phyloP scores from a whole-genome alignment of 1,284 basidiomycete genomes.

The Leccinum angustisporum region DNA sequence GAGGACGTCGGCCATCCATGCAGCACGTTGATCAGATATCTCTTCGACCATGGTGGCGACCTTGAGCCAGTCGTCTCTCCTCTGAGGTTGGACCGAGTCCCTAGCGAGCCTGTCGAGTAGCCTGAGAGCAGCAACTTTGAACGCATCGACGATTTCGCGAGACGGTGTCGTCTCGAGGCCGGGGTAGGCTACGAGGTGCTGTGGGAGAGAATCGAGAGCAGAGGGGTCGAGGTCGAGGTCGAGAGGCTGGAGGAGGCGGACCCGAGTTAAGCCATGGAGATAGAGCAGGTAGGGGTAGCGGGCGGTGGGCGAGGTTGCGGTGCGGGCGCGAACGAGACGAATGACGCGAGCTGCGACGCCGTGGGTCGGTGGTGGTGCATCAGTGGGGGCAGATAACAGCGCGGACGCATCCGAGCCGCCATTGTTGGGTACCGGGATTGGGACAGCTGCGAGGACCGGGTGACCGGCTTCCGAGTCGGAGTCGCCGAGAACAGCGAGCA shows the following conservation, averaged over 20 bases:
- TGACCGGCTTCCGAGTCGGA: slow-evolving; percentile 57
- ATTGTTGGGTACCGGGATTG: slow-evolving; percentile 36
- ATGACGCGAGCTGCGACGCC: slow-evolving; percentile 59
- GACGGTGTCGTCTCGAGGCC: slow-evolving; percentile 46
- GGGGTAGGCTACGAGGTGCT: slow-evolving; percentile 52
- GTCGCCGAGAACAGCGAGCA: slow-evolving; percentile 60
- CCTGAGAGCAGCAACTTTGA: slow-evolving; percentile 63
- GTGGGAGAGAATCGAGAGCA: slow-evolving; percentile 32
- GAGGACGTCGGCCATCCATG: slow-evolving; percentile 75
- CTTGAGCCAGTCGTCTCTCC: slow-evolving; percentile 63
- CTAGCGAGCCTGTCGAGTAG: slow-evolving; percentile 65
- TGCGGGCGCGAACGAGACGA: slow-evolving; percentile 56
- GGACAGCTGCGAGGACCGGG: slow-evolving; percentile 65
- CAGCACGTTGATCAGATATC: slow-evolving; percentile 54
- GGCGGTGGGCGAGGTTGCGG: slow-evolving; percentile 31
- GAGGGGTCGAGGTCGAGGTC: slow-evolving; percentile 34
- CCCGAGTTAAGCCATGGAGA: slow-evolving; percentile 62
- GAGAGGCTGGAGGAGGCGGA: slow-evolving; percentile 42
- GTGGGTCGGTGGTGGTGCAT: slow-evolving; percentile 25
- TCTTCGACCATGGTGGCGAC: slow-evolving; percentile 66
- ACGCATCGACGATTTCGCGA: slow-evolving; percentile 55
- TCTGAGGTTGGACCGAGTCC: slow-evolving; percentile 54
- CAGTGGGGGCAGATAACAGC: not conserved
- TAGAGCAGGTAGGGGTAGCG: slow-evolving; percentile 60
- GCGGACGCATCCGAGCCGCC: slow-evolving; percentile 27